A percentile compares a stretch with the other conserved stretches of the same genome.
Conservation (phyloP, 2,329 filamentous ascomycete species). For the Byssochlamys sp. region DNA sequence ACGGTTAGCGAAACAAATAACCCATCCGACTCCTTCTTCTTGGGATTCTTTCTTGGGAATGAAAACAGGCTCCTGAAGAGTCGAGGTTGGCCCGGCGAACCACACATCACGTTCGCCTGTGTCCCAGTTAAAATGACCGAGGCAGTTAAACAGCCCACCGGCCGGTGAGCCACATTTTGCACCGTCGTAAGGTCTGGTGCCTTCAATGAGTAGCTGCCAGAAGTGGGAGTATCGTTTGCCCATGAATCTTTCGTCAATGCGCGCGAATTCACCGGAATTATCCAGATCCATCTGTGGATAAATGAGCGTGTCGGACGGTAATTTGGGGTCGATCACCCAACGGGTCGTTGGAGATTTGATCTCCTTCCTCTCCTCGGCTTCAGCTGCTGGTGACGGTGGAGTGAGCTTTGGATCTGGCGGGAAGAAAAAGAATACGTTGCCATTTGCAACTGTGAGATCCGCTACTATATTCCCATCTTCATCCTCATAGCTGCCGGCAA, state of each 20-base stretch:
- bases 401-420: slow-evolving; percentile 5
- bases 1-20: slow-evolving; percentile 22
- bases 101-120: slow-evolving; percentile 14
- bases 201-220: slow-evolving; percentile 33
- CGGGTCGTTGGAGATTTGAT: slow-evolving; percentile 15
- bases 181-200: slow-evolving; percentile 18
- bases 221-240: slow-evolving; percentile 39
- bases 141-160: slow-evolving; percentile 12
- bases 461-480: slow-evolving; percentile 37
- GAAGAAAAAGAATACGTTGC: slow-evolving; percentile 27
- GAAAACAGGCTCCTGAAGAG: slow-evolving; percentile 23
- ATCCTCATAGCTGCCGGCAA: slow-evolving; percentile 42
- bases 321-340: slow-evolving; percentile 21
- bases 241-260: slow-evolving; percentile 23
- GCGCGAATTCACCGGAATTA: slow-evolving; percentile 20
- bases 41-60: slow-evolving; percentile 14
- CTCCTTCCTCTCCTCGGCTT: slow-evolving; percentile 12
- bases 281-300: slow-evolving; percentile 27
- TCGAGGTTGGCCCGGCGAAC: slow-evolving; percentile 18
- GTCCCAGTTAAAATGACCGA: slow-evolving; percentile 14
- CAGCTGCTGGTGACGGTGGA: slow-evolving; percentile 4
- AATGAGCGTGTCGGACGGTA: slow-evolving; percentile 27
- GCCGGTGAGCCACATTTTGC: slow-evolving; percentile 16
- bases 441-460: slow-evolving; percentile 24
- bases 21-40: slow-evolving; percentile 23